Evolutionary conservation across 768 basidiomycete genomes (phyloP).

Genomic region (Multifurca ochricompacta): DNA sequence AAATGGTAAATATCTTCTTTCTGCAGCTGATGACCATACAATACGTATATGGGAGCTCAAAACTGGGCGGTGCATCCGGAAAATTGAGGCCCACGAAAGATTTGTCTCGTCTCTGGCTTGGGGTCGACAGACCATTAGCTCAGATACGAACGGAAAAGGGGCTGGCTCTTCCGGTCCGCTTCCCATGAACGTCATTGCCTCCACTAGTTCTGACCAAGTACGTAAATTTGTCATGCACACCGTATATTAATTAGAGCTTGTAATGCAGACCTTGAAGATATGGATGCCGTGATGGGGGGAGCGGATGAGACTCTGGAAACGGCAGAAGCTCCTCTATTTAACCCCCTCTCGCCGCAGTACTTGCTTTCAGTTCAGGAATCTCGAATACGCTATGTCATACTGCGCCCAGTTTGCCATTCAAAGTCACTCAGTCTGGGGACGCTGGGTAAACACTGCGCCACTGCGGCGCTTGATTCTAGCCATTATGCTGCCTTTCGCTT

Average conservation of each 20-base stretch:
- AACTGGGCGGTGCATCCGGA: conserved; percentile 40
- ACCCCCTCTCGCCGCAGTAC: conserved; percentile 6
- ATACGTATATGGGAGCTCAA: conserved; percentile 50
- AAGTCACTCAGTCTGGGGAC: conserved; percentile 9
- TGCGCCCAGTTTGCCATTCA: conserved; percentile 1
- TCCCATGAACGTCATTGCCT: conserved; percentile 20
- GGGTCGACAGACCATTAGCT: conserved; percentile 18
- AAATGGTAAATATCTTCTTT: conserved; percentile 46
- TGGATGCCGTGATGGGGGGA: conserved; percentile 18
- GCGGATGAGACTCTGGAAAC: not conserved
- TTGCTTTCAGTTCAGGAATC: conserved; percentile 17
- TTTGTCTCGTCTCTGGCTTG: conserved; percentile 20
- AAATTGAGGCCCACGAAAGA: conserved; percentile 19
- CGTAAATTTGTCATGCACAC: not conserved
- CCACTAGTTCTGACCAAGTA: conserved; percentile 20
- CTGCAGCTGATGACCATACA: conserved; percentile 52
- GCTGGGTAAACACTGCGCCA: not conserved
- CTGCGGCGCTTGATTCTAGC: not conserved
- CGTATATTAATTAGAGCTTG: not conserved
- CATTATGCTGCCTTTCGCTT: not conserved
- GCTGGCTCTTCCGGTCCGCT: conserved; percentile 10
- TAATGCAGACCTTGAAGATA: conserved; percentile 20
- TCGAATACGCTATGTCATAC: conserved; percentile 11
- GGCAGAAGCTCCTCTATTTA: conserved; percentile 2
- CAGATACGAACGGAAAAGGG: conserved; percentile 13